These are phyloP conservation scores for Diaporthe eres DNA, from an alignment of 2,329 filamentous ascomycete species.

Conservation along the genomic window DNA sequence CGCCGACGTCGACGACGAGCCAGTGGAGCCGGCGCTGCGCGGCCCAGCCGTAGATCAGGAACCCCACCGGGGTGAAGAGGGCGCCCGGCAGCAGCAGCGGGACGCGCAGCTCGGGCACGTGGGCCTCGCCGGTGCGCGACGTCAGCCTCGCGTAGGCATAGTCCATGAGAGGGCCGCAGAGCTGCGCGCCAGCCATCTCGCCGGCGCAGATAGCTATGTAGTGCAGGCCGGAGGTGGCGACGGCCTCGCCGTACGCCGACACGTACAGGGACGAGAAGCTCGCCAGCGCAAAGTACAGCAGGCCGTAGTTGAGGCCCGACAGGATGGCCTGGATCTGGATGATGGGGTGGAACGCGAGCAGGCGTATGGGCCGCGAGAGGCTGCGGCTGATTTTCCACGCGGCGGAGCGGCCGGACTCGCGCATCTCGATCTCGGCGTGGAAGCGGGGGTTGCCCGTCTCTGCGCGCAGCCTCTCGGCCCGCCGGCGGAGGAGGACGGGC, in stretches of 20 bases:
- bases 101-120: conserved; percentile 65
- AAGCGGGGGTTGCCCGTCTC: conserved; percentile 44
- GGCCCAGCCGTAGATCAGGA: conserved; percentile 61
- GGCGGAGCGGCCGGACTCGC: conserved; percentile 49
- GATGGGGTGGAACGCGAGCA: conserved; percentile 72
- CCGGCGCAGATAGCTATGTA: conserved; percentile 75
- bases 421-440: conserved; percentile 55
- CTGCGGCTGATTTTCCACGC: conserved; percentile 49
- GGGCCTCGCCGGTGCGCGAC: conserved; percentile 40
- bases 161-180: conserved; percentile 61
- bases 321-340: conserved; percentile 69
- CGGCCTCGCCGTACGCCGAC: conserved; percentile 66
- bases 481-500: conserved; percentile 50
- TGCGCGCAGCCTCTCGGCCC: neutral
- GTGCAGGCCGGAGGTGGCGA: conserved; percentile 73
- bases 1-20: conserved; percentile 55
- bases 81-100: conserved; percentile 60
- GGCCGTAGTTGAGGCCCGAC: conserved; percentile 71
- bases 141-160: conserved; percentile 52
- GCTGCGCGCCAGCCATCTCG: conserved; percentile 69
- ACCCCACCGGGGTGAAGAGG: conserved; percentile 55
- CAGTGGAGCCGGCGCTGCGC: conserved; percentile 55
- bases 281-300: conserved; percentile 75
- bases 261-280: conserved; percentile 71
- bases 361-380: conserved; percentile 67